Evolutionary conservation across 352 stramenopile species (phyloP).

Genomic region (Globisporangium cylindrosporum): DNA sequence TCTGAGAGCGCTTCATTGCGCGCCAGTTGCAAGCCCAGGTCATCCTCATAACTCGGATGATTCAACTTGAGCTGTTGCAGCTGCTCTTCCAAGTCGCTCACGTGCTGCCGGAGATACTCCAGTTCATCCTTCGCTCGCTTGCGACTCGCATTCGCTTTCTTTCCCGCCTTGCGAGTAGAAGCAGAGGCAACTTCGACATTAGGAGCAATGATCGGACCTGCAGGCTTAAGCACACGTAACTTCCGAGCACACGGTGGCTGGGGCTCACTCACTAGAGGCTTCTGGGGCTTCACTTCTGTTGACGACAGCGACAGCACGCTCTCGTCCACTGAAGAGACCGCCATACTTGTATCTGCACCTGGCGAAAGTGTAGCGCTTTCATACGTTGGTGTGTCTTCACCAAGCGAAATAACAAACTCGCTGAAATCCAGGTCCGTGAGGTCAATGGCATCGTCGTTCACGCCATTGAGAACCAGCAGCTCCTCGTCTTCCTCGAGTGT

Average conservation of each 20-base stretch:
- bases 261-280: not conserved
- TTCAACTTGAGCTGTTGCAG: conserved; percentile 8
- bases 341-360: too few relatives aligned
- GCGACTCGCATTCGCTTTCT: not conserved
- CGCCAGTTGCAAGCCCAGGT: not conserved
- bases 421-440: not conserved
- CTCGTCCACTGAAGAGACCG: not conserved
- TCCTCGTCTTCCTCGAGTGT: conserved; percentile 1
- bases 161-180: not conserved
- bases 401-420: not conserved
- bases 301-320: not conserved
- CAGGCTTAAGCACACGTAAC: not conserved
- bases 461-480: not conserved
- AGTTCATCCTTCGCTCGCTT: conserved; percentile 5
- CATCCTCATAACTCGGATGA: not conserved
- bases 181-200: not conserved
- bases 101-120: conserved; percentile 5
- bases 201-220: not conserved
- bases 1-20: not conserved
- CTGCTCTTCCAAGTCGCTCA: conserved; percentile 8
- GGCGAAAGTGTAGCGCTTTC: too few relatives aligned
- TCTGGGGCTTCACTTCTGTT: not conserved
- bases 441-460: not conserved
- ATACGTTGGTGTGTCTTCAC: too few relatives aligned
- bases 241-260: not conserved